These are phyloP conservation scores for Daldinia grandis DNA, from an alignment of 495 filamentous ascomycete genomes.

Conservation along the genomic window DNA sequence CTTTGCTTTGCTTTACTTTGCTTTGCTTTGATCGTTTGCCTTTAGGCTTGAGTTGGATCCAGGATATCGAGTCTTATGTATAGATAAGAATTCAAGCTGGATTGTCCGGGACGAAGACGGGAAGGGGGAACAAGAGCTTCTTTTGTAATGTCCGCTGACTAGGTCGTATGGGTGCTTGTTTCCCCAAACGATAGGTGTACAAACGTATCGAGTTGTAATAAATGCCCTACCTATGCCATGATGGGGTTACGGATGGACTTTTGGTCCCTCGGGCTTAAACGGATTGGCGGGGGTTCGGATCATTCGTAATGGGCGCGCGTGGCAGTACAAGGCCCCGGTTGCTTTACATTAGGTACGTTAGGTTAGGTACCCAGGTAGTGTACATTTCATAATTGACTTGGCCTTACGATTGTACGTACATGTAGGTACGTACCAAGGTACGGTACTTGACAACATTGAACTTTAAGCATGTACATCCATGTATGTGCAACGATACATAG, in stretches of 20 bases:
- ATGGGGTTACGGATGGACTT: slow-evolving; percentile 41
- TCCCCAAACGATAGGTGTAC: slow-evolving; percentile 21
- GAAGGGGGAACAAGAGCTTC: slow-evolving; percentile 35
- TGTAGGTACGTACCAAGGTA: slow-evolving; percentile 14
- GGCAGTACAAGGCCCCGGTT: slow-evolving; percentile 24
- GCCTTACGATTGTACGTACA: slow-evolving; percentile 7
- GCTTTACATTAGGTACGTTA: slow-evolving; percentile 1
- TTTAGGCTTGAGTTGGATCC: not conserved
- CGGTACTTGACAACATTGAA: slow-evolving; percentile 1
- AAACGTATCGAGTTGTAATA: slow-evolving; percentile 34
- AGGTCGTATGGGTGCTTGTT: slow-evolving; percentile 31
- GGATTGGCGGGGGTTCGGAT: slow-evolving; percentile 39
- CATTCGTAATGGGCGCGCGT: slow-evolving; percentile 40
- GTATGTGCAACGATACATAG: slow-evolving; percentile 2
- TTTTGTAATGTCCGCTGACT: slow-evolving; percentile 45
- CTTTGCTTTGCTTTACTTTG: not conserved
- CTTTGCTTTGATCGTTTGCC: not conserved
- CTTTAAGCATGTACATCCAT: not conserved
- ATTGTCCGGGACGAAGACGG: slow-evolving; percentile 8
- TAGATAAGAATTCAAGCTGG: slow-evolving; percentile 7
- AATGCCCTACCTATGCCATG: slow-evolving; percentile 4
- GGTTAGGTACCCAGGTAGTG: no score
- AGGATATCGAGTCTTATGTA: not conserved
- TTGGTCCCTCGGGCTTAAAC: slow-evolving; percentile 42
- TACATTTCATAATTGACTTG: not conserved